Percentiles rank a stretch among this genome's conserved stretches.
phyloP scores from a whole-genome alignment of 441 rosid genomes.

The Corymbia calophylla region DNA sequence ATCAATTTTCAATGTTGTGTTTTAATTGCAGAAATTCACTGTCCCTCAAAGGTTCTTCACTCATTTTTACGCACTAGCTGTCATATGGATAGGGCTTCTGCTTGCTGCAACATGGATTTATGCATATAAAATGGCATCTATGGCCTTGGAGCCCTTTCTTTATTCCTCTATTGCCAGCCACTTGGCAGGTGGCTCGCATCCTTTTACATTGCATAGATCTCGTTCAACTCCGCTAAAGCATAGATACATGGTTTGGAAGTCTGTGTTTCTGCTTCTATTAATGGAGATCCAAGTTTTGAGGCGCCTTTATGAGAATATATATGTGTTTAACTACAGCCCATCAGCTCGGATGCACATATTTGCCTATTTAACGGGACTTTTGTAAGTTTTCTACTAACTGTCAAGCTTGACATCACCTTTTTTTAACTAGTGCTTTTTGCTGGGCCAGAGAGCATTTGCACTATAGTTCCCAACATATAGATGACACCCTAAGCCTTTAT shows the following conservation, averaged over 20 bases:
- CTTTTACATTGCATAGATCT: constrained; percentile 34
- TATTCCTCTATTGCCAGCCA: constrained; percentile 27
- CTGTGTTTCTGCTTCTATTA: constrained; percentile 51
- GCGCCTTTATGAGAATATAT: constrained; percentile 52
- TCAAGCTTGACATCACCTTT: no score
- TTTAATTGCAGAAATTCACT: constrained; percentile 43
- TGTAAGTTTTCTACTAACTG: constrained; percentile 38
- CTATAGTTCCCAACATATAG: neutral
- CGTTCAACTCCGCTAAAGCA: constrained; percentile 24
- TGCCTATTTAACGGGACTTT: constrained; percentile 53
- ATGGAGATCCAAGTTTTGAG: constrained; percentile 62
- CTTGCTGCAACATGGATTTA: constrained; percentile 45
- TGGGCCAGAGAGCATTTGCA: neutral
- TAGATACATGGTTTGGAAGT: constrained; percentile 31
- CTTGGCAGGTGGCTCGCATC: constrained; percentile 43
- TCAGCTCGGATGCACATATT: constrained; percentile 62
- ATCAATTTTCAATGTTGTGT: neutral
- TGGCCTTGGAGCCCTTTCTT: constrained; percentile 22
- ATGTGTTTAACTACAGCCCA: constrained; percentile 56
- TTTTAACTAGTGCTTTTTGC: neutral
- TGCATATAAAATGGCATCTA: constrained; percentile 32
- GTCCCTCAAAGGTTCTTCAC: constrained; percentile 65
- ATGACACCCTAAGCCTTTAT: neutral
- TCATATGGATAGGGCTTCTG: constrained; percentile 56
- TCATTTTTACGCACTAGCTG: constrained; percentile 62